Base-by-base conservation (phyloP, 2,329 filamentous ascomycete species). In the Aspergillus clavatus region DNA sequence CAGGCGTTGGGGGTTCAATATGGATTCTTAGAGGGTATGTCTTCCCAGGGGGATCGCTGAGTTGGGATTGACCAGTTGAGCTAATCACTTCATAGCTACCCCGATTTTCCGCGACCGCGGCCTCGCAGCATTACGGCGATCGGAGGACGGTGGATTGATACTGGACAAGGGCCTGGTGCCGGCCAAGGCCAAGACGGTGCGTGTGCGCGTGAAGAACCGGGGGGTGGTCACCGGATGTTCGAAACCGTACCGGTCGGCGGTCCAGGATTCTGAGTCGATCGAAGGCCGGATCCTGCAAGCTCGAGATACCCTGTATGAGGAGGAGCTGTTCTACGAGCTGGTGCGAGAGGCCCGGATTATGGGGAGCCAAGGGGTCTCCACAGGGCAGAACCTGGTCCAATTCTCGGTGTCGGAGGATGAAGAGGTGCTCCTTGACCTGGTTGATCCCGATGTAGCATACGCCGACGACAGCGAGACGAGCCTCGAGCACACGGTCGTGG, bases 261-360 rank as follows among this genome's bases (percentile, higher is more conserved):
- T 56, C 10, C 43, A 40, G 12, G 40, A 56, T 8, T 50, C 53
- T 11, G 57, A 63, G 5, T 56, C 65, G 1, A 61, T 66, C 11
- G 63, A 71, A 59, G 47, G 59, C 66, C 52, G 63, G 54, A 66
- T 64, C 36, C 53, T 63, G 11, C 64, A 65, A 50, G 66, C 63
- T 11, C 78, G 79, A 3, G 72, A 74, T 33, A 75, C 77, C 2
- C 68, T 80, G 4, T 72, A 74, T 21, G 75, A 80, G 27, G 77
- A 84, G 2, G 93, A 98, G 62, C 72, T 98, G 1, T 96, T 89
- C 78, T 83, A 95, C 56, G 93, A 98, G 67, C 75, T 97, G 48
- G 83, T 84, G 42, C 79, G 88, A 14, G 93, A 98, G 68, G 83
- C 86, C 0, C 84, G 89, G 12, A 77, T 77, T 0, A 73, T 95